phyloP scores from a whole-genome alignment of 2,329 filamentous ascomycete species.

The Fusarium denticulatum region DNA sequence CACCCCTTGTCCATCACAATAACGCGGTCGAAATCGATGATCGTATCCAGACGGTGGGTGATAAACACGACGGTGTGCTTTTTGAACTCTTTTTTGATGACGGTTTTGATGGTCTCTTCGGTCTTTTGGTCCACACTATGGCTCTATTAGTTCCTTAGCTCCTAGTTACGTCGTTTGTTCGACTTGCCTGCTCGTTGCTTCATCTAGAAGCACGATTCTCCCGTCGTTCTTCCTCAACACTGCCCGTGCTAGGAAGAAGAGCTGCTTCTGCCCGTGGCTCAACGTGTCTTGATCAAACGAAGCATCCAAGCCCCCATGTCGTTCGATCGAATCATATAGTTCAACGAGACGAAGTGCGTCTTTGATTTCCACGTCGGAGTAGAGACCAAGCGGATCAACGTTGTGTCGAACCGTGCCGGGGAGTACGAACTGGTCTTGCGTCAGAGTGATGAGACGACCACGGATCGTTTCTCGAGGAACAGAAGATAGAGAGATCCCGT shows the following conservation, averaged over 20 bases:
- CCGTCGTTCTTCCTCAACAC: conserved; percentile 52
- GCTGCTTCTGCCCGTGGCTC: conserved; percentile 60
- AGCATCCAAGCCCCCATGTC: conserved; percentile 51
- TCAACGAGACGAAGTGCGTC: conserved; percentile 55
- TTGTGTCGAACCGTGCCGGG: conserved; percentile 59
- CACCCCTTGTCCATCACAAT: conserved; percentile 43
- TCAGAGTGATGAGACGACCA: conserved; percentile 55
- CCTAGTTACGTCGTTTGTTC: too few species aligned
- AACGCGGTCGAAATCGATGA: conserved; percentile 49
- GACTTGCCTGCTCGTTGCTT: conserved; percentile 51
- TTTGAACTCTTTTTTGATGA: conserved; percentile 47
- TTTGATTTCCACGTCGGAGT: conserved; percentile 50
- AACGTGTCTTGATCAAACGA: conserved; percentile 48
- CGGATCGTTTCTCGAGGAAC: conserved; percentile 56
- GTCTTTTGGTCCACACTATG: conserved; percentile 48
- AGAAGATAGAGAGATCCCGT: conserved; percentile 53
- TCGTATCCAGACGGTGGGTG: conserved; percentile 55
- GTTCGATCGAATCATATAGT: conserved; percentile 53
- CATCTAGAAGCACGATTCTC: conserved; percentile 57
- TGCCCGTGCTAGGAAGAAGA: conserved; percentile 61
- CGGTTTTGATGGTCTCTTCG: conserved; percentile 46
- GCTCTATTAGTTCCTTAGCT: not conserved
- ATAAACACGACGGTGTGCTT: conserved; percentile 63
- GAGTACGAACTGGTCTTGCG: conserved; percentile 61
- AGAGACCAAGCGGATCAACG: conserved; percentile 52